Conservation (phyloP, 2,329 filamentous ascomycete genomes). For the Xylaria sp. region DNA sequence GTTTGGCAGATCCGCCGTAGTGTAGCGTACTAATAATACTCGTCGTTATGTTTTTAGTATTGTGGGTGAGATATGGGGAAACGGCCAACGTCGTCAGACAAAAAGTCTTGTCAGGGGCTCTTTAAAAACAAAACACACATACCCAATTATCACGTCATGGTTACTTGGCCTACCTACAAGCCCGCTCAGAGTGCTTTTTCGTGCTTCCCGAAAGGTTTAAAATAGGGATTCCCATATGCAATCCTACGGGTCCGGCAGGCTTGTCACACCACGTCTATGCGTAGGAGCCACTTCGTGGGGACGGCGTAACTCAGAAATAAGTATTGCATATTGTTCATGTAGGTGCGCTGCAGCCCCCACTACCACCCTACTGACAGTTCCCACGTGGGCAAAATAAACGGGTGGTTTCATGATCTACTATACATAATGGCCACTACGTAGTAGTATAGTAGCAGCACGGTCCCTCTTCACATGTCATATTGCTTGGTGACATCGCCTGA, state of each 20-base stretch:
- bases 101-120: background rate
- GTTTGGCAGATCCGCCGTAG: background rate
- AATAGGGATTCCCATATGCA: slow-evolving; percentile 5
- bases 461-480: slow-evolving; percentile 8
- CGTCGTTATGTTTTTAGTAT: background rate
- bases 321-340: background rate
- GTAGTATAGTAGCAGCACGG: background rate
- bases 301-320: background rate
- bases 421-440: too few species aligned
- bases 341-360: background rate
- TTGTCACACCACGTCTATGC: background rate
- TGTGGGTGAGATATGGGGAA: background rate
- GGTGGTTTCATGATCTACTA: background rate
- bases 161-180: background rate
- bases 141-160: background rate
- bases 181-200: background rate
- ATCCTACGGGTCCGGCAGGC: background rate
- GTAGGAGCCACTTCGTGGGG: background rate
- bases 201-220: background rate
- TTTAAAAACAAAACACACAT: background rate
- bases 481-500: slow-evolving; percentile 2
- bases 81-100: background rate
- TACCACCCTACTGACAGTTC: background rate
- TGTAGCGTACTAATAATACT: background rate
- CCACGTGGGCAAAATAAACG: slow-evolving; percentile 15